Base-by-base conservation (phyloP, 805 yeast genomes). In the Ogataea ramenticola region DNA sequence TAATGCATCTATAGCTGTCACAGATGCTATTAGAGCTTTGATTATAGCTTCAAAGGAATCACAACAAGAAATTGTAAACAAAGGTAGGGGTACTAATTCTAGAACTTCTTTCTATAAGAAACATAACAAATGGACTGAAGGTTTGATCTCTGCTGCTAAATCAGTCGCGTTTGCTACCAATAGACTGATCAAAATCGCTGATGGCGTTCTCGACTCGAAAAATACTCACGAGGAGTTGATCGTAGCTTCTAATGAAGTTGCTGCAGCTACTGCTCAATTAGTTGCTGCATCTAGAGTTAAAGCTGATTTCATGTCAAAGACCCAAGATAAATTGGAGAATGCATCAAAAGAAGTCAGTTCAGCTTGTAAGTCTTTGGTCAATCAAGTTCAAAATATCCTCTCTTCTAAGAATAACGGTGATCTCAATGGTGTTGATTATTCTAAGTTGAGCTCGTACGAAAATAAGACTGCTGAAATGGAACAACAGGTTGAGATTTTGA, bases 71-170 rank as follows among this genome's bases (percentile, higher is more conserved):
- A 87, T 88, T 57, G 61, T 56, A 17, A 74, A 78, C 44, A 76
- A 75, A 46, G 87, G 86, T 36, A 71, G 74, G 46, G 91, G 91
- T 3, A 61, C 79, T 0, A 78, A 74, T 39, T 70, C 86, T 1
- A 71, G 79, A 46, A 77, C 88, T 14, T 85, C 84, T 38, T 88
- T 82, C 61, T 89, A 89, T 65, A 85, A 82, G 60, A 87, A 86
- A 64, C 85, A 88, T 61, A 88, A 81, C 62, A 74, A 91, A 54
- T 88, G 96, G 96, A 86, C 96, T 0, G 95, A 89, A 64, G 96
- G 96, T 20, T 77, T 88, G 45, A 80, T 88, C 27, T 84, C 95
- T 47, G 96, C 96, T 16, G 87, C 96, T 1, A 82, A 83, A 54
- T 81, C 91, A 1, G 93, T 88, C 34, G 96, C 95, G 2, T 77